Evolutionary conservation across 345 rosid species (phyloP), one percentile per base, ranked within the genome.

Genomic region (Toxicodendron radicans): DNA sequence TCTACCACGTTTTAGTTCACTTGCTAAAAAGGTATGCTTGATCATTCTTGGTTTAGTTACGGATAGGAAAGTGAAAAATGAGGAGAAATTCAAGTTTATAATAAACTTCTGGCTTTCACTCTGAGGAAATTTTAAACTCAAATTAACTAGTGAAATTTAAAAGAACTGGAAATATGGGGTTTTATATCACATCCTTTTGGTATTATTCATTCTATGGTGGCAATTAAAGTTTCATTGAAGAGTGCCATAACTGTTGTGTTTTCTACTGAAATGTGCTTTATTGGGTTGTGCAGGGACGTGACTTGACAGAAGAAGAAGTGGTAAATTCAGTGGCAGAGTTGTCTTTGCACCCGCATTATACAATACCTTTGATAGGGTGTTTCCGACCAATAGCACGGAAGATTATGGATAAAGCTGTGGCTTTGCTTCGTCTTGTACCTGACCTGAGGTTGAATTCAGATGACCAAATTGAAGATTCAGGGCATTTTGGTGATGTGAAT

Each of bases 321-420:
- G 83, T 91, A 70, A 75, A 46, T 75, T 83, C 58, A 23, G 65
- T 85, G 54, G 85, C 87, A 1, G 93, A 92, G 79, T 73, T 89
- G 51, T 89, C 87, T 84, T 79, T 88, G 82, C 87, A 92, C 78
- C 91, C 90, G 7, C 82, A 76, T 51, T 87, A 79, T 72, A 94
- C 98, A 9, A 82, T 92, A 71, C 85, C 92, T 0, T 73, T 92
- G 84, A 64, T 90, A 2, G 88, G 92, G 38, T 92, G 88, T 83
- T 87, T 94, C 76, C 85, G 87, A 48, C 88, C 91, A 0, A 48
- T 92, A 4, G 80, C 83, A 27, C 79, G 52, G 66, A 85, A 78
- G 69, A 81, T 95, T 73, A 88, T 92, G 61, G 92, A 88, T 58
- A 84, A 63, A 83, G 86, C 80, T 43, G 92, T 91, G 62, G 76